Percentiles rank a stretch among this genome's conserved stretches.
Conservation (phyloP, 2,329 filamentous ascomycete genomes). For the Aspergillus quadricinctus region DNA sequence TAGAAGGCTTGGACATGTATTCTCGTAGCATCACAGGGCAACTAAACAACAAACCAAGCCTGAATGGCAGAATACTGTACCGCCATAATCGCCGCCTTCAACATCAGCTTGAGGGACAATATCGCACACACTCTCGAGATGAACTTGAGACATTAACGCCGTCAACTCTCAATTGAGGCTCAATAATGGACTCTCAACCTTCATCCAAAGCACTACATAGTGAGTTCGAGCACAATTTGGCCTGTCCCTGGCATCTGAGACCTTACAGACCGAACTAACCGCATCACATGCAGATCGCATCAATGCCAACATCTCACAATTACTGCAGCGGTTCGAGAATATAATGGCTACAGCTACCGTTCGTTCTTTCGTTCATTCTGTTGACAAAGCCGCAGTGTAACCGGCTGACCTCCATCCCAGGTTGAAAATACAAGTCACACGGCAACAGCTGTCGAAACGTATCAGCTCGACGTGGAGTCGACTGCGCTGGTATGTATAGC, state of each 20-base stretch:
- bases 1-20: no score
- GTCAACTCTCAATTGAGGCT: not conserved
- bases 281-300: conserved; percentile 35
- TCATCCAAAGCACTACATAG: conserved; percentile 15
- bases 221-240: not conserved
- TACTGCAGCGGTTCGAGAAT: conserved; percentile 52
- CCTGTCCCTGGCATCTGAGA: not conserved
- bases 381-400: not conserved
- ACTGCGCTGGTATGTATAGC: conserved; percentile 49
- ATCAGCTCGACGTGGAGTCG: conserved; percentile 57
- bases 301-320: conserved; percentile 41
- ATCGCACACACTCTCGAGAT: not conserved
- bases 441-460: conserved; percentile 53
- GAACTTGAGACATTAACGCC: not conserved
- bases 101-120: no score
- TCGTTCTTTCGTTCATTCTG: conserved; percentile 14
- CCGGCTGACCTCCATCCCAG: conserved; percentile 23
- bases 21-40: no score
- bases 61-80: no score
- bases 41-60: no score
- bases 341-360: conserved; percentile 53
- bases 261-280: not conserved
- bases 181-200: conserved; percentile 31
- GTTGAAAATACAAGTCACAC: conserved; percentile 50
- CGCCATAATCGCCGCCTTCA: no score